Percentiles rank a stretch among this genome's conserved stretches.
phyloP scores from a whole-genome alignment of 1,139 yeast species.

The Torulaspora pretoriensis region DNA sequence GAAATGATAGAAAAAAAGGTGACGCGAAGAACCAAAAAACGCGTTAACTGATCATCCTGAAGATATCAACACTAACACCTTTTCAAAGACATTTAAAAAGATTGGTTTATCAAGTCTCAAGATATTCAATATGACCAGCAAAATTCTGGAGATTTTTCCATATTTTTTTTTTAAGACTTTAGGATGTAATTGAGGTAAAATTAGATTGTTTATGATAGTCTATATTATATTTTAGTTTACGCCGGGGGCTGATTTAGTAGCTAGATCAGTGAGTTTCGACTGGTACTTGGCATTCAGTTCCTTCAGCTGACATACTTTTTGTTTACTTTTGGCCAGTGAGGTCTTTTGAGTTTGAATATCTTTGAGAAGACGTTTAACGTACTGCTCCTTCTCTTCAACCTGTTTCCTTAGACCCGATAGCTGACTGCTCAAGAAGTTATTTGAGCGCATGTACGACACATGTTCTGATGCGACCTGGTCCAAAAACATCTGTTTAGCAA shows the following conservation, averaged over 20 bases:
- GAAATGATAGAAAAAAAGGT: neutral
- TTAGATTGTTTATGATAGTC: neutral
- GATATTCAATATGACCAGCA: no score
- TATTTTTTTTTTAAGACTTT: no score
- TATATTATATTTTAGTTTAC: neutral
- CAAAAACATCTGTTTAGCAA: constrained; percentile 22
- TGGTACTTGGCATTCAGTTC: constrained; percentile 6
- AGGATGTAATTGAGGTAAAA: no score
- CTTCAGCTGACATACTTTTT: constrained; percentile 3
- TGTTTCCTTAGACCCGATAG: constrained; percentile 21
- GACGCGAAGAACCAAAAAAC: neutral
- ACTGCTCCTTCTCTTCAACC: constrained; percentile 12
- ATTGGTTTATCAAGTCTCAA: no score
- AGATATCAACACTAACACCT: neutral
- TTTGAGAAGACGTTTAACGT: constrained; percentile 8
- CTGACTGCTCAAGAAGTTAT: constrained; percentile 24
- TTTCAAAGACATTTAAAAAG: neutral
- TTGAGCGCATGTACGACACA: constrained; percentile 23
- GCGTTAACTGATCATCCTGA: neutral
- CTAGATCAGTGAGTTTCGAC: constrained; percentile 7
- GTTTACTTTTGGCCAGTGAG: constrained; percentile 6
- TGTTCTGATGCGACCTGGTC: constrained; percentile 25
- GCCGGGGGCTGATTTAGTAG: neutral
- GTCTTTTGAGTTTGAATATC: constrained; percentile 9
- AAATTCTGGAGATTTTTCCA: no score